Base-by-base conservation (phyloP, 2,329 filamentous ascomycete genomes). In the Ceratocystiopsis minuta region DNA sequence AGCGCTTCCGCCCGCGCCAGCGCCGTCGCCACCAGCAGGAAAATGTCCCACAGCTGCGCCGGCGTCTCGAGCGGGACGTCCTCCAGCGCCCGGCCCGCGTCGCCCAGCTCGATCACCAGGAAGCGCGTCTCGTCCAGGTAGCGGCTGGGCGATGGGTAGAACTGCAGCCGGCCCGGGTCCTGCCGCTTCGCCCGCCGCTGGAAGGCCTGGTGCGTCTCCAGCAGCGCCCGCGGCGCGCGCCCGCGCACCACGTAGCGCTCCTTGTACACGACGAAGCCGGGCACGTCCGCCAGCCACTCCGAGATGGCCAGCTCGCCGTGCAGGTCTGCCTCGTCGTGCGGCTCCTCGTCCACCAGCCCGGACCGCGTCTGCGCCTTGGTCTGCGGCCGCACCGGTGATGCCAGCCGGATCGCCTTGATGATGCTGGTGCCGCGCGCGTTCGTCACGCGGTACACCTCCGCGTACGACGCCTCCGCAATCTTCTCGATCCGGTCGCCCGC, bases 391-490 rank as follows among this genome's bases (percentile, higher is more conserved):
- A 76, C 70, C 4, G 70, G 68, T 1, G 71, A 75, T 12, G 66
- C 56, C 11, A 79, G 62, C 2, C 73, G 66, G 44, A 78, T 73
- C 16, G 72, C 67, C 49, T 79, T 79, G 57, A 79, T 72, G 51
- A 79, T 76, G 53, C 72, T 77, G 20, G 68, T 74, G 10, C 72
- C 73, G 15, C 65, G 61, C 37, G 64, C 60, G 51, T 75, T 78
- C 38, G 62, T 69, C 48, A 78, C 64, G 11, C 72, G 70, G 50
- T 78, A 79, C 11, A 79, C 72, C 52, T 79, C 75, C 6, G 75
- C 73, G 49, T 71, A 79, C 2, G 75, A 78, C 6, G 75, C 74
- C 53, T 79, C 75, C 11, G 75, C 74, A 40, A 79, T 78, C 56
- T 79, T 79, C 36, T 65, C 62, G 39, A 78, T 72, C 33, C 56